phyloP scores from a whole-genome alignment of 257 asterid genomes.

The Solanum lycopersicoides region DNA sequence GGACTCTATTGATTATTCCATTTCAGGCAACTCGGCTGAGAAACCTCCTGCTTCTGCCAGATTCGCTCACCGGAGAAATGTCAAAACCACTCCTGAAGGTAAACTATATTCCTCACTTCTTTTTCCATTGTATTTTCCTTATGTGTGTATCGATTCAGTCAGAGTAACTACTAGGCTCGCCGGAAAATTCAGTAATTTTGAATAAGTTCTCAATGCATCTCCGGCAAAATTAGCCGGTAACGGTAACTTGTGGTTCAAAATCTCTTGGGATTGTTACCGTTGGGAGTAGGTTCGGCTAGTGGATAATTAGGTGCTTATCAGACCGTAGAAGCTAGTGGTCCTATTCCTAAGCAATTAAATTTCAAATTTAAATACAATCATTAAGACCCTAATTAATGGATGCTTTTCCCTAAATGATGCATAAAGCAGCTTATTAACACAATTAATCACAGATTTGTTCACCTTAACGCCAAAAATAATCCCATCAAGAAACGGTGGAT shows the following conservation, averaged over 20 bases:
- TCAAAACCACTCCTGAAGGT: conserved; percentile 74
- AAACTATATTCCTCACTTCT: not conserved
- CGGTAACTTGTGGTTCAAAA: conserved; percentile 2
- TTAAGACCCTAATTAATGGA: not conserved
- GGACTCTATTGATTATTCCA: conserved; percentile 3
- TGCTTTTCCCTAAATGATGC: not conserved
- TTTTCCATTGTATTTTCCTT: not conserved
- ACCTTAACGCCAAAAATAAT: not conserved
- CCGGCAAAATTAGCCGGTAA: conserved; percentile 8
- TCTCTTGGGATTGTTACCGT: conserved; percentile 37
- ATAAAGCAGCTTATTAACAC: not conserved
- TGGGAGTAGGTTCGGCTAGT: not conserved
- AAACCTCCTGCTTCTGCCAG: conserved; percentile 60
- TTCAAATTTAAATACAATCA: not conserved
- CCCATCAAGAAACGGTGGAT: not conserved
- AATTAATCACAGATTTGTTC: not conserved
- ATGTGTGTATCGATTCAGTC: not conserved
- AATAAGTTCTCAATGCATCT: not conserved
- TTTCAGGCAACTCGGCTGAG: conserved; percentile 9
- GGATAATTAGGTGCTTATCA: not conserved
- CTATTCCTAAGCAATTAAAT: not conserved
- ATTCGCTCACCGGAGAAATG: conserved; percentile 58
- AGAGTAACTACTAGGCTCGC: not conserved
- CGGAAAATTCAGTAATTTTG: not conserved
- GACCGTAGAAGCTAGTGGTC: not conserved